Evolutionary conservation across 2,329 filamentous ascomycete species (phyloP), one percentile per base, ranked within the genome.

Genomic region (Epichloe amarillans): DNA sequence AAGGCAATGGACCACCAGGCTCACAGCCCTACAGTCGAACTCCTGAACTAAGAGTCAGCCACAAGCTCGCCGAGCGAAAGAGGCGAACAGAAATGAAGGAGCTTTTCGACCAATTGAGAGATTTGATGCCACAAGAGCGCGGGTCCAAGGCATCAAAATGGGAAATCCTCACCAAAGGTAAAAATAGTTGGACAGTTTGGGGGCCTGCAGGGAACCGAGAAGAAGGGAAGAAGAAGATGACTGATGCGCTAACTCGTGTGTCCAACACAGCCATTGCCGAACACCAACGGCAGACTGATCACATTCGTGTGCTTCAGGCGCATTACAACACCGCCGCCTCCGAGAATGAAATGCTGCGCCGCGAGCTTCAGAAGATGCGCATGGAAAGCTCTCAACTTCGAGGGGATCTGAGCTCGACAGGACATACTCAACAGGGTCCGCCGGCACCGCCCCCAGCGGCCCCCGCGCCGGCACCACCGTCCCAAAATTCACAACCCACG

Each of bases 81-180:
- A 78, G 87, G 39, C 74, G 87, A 54, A 90, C 86, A 8, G 87
- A 93, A 63, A 93, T 93, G 87, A 93, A 93, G 69, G 83, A 87
- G 60, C 69, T 93, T 0, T 93, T 93, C 61, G 87, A 93, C 57
- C 83, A 88, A 58, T 70, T 93, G 8, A 80, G 88, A 57, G 83
- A 86, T 57, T 72, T 88, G 38, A 83, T 91, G 69, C 86, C 86
- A 1, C 84, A 88, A 58, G 86, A 88, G 59, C 80, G 87, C 15
- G 87, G 87, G 1, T 84, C 84, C 23, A 94, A 93, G 64, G 87
- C 87, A 0, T 90, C 86, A 57, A 94, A 94, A 60, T 94, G 87
- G 87, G 87, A 94, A 60, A 89, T 91, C 46, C 64, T 94, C 15
- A 89, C 85, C 3, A 91, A 91, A 73, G 85, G 87, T 90, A 26